Evolutionary conservation across 2,329 filamentous ascomycete species (phyloP), one percentile per base, ranked within the genome.

Genomic region (Sporothrix schenckii): DNA sequence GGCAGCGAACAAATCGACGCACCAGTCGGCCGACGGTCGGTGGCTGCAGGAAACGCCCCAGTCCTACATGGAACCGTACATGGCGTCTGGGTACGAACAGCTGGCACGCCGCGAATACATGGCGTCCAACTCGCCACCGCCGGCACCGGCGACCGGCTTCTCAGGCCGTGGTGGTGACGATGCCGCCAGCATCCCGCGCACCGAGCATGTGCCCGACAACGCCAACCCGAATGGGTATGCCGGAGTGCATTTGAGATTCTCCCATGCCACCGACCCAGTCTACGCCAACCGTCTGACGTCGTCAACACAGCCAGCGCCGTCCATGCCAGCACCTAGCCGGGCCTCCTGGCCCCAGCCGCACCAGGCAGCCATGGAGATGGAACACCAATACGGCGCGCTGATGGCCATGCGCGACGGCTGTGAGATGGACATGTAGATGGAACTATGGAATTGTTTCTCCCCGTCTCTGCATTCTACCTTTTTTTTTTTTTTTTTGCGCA

Each of bases 31-130:
- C 10, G 84, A 88, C 71, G 83, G 86, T 34, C 82, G 83, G 67
- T 89, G 87, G 86, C 75, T 82, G 39, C 69, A 71, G 50, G 68
- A 53, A 49, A 77, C 77, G 70, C 74, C 76, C 39, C 77, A 80
- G 76, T 73, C 79, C 60, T 84, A 87, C 72, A 88, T 87, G 52
- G 92, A 96, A 79, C 93, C 93, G 0, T 97, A 97, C 80, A 96
- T 97, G 87, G 79, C 87, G 63, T 90, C 88, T 7, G 93, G 93
- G 16, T 97, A 97, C 77, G 91, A 92, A 76, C 83, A 87, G 76
- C 81, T 91, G 70, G 88, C 90, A 71, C 83, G 84, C 71, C 84
- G 87, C 69, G 89, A 92, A 76, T 88, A 89, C 72, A 85, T 90
- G 68, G 75, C 77, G 34, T 73, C 73, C 21, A 61, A 69, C 14